Base-by-base conservation (phyloP, 2,329 filamentous ascomycete genomes). In the Fusarium floridanum region DNA sequence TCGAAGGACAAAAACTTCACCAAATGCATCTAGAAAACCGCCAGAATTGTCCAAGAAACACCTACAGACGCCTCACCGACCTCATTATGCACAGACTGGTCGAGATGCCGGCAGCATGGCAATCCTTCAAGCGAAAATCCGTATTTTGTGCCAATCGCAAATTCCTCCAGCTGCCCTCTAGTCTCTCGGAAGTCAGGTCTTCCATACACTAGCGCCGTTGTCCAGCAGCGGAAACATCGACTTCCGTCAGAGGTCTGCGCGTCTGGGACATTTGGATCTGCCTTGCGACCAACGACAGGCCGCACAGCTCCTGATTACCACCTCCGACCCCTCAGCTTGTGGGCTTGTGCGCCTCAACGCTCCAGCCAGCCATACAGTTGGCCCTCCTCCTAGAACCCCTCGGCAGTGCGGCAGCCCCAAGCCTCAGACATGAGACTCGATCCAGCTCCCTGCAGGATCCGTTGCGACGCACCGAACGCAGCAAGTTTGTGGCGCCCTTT, bases 201-300 rank as follows among this genome's bases (percentile, higher is more conserved):
- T 78, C 77, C 77, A 79, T 61, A 41, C 37, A 56, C 69, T 78
- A 79, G 77, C 76, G 76, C 64, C 39, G 22, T 60, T 59, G 59
- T 43, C 72, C 74, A 71, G 55, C 72, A 69, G 67, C 76, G 76
- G 77, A 76, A 77, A 63, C 43, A 41, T 48, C 55, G 67, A 53
- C 68, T 73, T 78, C 76, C 77, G 77, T 71, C 41, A 37, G 45
- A 24, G 56, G 39, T 61, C 65, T 73, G 72, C 72, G 62, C 27
- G 45, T 68, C 53, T 61, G 57, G 60, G 61, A 66, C 41, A 70
- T 67, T 67, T 60, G 37, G 65, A 66, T 70, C 62, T 64, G 43
- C 67, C 50, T 50, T 60, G 53, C 48, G 55, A 64, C 74, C 68
- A 76, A 67, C 69, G 56, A 63, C 59, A 64, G 43, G 60, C 48